Base-by-base conservation (phyloP, 805 yeast species). In the Ogataea philodendri region DNA sequence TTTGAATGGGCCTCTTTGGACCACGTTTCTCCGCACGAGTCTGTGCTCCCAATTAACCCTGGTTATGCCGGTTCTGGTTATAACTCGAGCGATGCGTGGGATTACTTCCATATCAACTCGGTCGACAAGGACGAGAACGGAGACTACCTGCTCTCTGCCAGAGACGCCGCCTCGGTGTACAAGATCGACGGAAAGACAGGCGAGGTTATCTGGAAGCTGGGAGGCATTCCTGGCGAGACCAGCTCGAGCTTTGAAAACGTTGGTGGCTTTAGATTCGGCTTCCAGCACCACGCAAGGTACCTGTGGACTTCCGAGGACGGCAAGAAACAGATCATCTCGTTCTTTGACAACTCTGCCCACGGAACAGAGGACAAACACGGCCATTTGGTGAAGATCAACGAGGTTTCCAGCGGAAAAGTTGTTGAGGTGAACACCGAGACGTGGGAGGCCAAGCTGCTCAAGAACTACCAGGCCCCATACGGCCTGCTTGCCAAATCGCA, bases 51-150 rank as follows among this genome's bases (percentile, higher is more conserved):
- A 3, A 30, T 60, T 11, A 51, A 49, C n/a, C 46, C 52, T 15
- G 64, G 59, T 4, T 51, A 47, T n/a, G 64, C 63, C 8, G 67
- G 66, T 11, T 41, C 51, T n/a, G 67, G 66, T 2, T 50, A 35
- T 32, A 55, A 55, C 24, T 56, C 62, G 7, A 46, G 55, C 35
- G 57, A 51, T 41, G 67, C 69, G 7, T 64, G 66, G 66, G 67
- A 63, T 42, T 63, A 59, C 35, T 62, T 62, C 54, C 67, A 64
- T 41, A 59, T 63, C 37, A 64, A 64, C 35, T 62, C 67, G 2
- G 63, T 62, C 22, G 67, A 62, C 36, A 64, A 63, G 37, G 63
- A 62, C 41, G 53, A 42, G 11, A 35, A 55, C 26, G 63, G 66
- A 9, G 58, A 60, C 38, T 63, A 63, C 42, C 28, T 62, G 14